These are phyloP conservation scores for Euryodendron excelsum DNA, from an alignment of 148 eudicot species.

Conservation along the genomic window DNA sequence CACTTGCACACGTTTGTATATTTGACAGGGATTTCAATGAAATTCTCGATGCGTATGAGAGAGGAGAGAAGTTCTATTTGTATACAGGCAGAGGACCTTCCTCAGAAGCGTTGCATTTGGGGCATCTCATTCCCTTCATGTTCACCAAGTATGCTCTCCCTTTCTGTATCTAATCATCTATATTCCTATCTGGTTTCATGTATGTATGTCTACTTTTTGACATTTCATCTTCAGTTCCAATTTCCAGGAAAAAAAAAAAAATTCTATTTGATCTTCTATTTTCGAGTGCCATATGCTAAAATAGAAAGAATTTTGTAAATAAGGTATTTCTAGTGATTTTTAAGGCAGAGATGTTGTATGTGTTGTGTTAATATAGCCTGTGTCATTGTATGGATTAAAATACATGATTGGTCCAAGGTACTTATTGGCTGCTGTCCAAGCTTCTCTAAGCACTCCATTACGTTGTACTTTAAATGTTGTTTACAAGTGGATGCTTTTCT, in stretches of 20 bases:
- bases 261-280: too few relatives aligned
- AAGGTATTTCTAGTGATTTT: too few relatives aligned
- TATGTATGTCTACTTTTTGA: too few relatives aligned
- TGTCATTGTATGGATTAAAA: not conserved
- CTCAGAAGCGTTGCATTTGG: constrained; percentile 90
- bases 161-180: not conserved
- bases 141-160: constrained; percentile 70
- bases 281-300: not conserved
- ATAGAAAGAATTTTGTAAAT: not conserved
- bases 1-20: not conserved
- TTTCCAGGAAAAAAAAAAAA: too few relatives aligned
- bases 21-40: constrained; percentile 59
- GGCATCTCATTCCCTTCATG: constrained; percentile 95
- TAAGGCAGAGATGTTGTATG: too few relatives aligned
- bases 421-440: not conserved
- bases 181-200: not conserved
- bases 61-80: constrained; percentile 79
- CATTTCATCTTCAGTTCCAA: not conserved
- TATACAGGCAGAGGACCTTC: constrained; percentile 97
- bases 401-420: too few relatives aligned
- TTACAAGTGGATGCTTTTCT: not conserved
- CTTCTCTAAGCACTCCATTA: too few relatives aligned
- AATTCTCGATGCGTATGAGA: constrained; percentile 80
- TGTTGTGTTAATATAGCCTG: not conserved
- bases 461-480: not conserved